Percentiles rank a stretch among this genome's conserved stretches.
phyloP scores from a whole-genome alignment of 2,329 filamentous ascomycete genomes.

The Sporothrix sp. region DNA sequence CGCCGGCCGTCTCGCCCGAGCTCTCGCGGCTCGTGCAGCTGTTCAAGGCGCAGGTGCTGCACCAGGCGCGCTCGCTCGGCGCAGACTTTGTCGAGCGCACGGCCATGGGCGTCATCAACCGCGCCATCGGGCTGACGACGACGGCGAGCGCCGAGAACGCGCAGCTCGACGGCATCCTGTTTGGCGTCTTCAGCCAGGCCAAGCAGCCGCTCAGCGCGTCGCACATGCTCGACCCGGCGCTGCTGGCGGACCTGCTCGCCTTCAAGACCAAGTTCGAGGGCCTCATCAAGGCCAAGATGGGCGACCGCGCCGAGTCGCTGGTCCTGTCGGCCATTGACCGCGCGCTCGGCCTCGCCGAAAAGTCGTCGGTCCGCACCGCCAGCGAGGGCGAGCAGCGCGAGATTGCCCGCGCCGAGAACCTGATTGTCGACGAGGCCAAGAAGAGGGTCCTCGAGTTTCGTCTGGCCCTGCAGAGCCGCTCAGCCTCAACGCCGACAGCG shows the following conservation, averaged over 20 bases:
- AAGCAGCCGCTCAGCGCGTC: not conserved
- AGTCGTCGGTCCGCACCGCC: slow-evolving; percentile 26
- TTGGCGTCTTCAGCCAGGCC: slow-evolving; percentile 30
- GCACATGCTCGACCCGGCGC: slow-evolving; percentile 26
- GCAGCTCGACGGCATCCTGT: slow-evolving; percentile 37
- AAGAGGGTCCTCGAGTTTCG: no score
- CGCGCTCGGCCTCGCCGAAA: slow-evolving; percentile 37
- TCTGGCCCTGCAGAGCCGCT: no score
- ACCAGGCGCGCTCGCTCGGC: slow-evolving; percentile 32
- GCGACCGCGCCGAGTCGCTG: slow-evolving; percentile 36
- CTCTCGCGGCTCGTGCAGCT: slow-evolving; percentile 33
- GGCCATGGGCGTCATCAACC: slow-evolving; percentile 44
- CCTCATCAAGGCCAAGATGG: slow-evolving; percentile 32
- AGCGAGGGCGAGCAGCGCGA: slow-evolving; percentile 22
- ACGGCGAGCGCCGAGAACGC: slow-evolving; percentile 30
- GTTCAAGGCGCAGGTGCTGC: slow-evolving; percentile 38
- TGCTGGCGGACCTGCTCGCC: slow-evolving; percentile 32
- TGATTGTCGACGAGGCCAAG: slow-evolving; percentile 24
- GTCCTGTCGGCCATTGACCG: slow-evolving; percentile 42
- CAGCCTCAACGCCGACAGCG: no score
- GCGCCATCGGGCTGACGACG: slow-evolving; percentile 38
- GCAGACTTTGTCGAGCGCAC: slow-evolving; percentile 36
- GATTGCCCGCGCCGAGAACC: slow-evolving; percentile 24
- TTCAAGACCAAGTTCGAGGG: slow-evolving; percentile 39
- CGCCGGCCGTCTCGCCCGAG: slow-evolving; percentile 34